Evolutionary conservation across 345 rosid species (phyloP).

Genomic region (Camelina hispida): DNA sequence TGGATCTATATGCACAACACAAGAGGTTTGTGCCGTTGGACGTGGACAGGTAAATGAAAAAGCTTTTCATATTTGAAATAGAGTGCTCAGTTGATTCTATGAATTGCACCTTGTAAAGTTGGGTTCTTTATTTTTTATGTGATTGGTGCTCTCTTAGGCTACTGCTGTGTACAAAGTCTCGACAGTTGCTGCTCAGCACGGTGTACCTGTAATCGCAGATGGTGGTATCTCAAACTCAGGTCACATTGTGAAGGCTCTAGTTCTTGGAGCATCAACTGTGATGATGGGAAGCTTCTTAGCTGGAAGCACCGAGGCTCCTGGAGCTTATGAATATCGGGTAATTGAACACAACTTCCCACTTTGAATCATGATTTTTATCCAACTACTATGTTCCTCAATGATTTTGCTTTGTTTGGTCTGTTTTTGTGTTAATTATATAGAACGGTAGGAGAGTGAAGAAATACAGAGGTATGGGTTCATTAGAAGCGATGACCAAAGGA

Average conservation of each 20-base stretch:
- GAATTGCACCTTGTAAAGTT: neutral
- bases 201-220: constrained; percentile 90
- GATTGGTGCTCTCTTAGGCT: constrained; percentile 56
- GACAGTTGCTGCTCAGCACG: constrained; percentile 69
- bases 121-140: neutral
- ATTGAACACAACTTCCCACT: constrained; percentile 17
- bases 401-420: neutral
- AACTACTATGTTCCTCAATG: neutral
- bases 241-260: constrained; percentile 86
- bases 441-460: constrained; percentile 65
- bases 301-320: constrained; percentile 93
- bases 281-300: constrained; percentile 98
- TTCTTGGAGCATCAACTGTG: constrained; percentile 91
- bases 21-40: constrained; percentile 95
- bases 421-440: constrained; percentile 43
- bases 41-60: constrained; percentile 74
- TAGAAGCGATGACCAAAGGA: constrained; percentile 97
- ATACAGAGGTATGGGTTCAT: constrained; percentile 94
- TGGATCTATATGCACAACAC: constrained; percentile 94
- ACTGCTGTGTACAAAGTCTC: constrained; percentile 95
- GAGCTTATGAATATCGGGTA: constrained; percentile 67
- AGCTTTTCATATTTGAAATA: constrained; percentile 7
- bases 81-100: constrained; percentile 4
- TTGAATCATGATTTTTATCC: neutral
- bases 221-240: constrained; percentile 98